Conservation (phyloP, 768 basidiomycete species). For the Myochromella boudieri region DNA sequence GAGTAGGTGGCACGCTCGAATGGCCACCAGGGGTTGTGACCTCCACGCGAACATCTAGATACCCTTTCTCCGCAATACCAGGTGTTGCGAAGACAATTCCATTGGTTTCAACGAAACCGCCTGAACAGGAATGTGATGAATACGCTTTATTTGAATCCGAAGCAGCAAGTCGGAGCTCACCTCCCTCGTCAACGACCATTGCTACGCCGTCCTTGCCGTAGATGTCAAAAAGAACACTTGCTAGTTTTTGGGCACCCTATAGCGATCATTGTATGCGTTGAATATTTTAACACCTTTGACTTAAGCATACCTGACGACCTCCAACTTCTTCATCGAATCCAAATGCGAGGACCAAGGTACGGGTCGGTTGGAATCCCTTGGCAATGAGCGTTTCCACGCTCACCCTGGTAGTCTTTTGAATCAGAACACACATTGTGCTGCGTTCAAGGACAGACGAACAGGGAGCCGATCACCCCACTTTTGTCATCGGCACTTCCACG, state of each 20-base stretch:
- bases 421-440: neutral
- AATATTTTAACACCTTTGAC: neutral
- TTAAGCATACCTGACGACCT: slow-evolving; percentile 41
- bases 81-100: slow-evolving; percentile 60
- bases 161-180: slow-evolving; percentile 33
- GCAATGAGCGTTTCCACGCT: slow-evolving; percentile 65
- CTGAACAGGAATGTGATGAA: too few species aligned
- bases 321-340: slow-evolving; percentile 79
- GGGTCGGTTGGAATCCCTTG: slow-evolving; percentile 62
- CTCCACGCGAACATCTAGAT: slow-evolving; percentile 59
- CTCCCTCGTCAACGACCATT: slow-evolving; percentile 87
- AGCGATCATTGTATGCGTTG: neutral
- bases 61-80: slow-evolving; percentile 76
- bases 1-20: slow-evolving; percentile 78
- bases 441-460: slow-evolving; percentile 36
- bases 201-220: slow-evolving; percentile 77
- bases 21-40: slow-evolving; percentile 78
- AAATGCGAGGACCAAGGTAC: slow-evolving; percentile 61
- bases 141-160: too few species aligned
- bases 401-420: slow-evolving; percentile 27
- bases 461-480: slow-evolving; percentile 62
- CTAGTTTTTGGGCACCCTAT: slow-evolving; percentile 57
- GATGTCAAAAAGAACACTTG: slow-evolving; percentile 45
- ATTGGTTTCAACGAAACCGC: slow-evolving; percentile 47
- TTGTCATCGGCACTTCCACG: slow-evolving; percentile 78